Evolutionary conservation across 805 yeast species (phyloP).

Genomic region (Yueomyces sp.): DNA sequence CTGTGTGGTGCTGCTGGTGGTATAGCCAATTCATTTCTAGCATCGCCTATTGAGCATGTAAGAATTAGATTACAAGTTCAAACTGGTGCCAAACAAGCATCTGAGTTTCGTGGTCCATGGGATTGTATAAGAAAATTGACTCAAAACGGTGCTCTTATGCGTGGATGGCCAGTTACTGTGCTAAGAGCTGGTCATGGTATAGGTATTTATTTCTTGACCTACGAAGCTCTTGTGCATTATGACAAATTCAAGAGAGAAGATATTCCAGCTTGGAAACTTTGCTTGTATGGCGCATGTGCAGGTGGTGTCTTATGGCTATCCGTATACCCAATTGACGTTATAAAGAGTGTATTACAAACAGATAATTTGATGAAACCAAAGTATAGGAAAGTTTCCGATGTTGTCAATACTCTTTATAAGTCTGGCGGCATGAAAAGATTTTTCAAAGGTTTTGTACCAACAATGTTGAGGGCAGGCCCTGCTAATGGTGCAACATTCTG

Average conservation of each 20-base stretch:
- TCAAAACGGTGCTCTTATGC: conserved; percentile 46
- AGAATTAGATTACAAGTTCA: conserved; percentile 81
- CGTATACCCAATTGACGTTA: conserved; percentile 78
- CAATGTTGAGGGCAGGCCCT: conserved; percentile 92
- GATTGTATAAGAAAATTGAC: conserved; percentile 36
- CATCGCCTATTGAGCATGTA: conserved; percentile 89
- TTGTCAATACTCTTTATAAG: conserved; percentile 37
- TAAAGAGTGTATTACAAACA: conserved; percentile 75
- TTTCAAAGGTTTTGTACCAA: conserved; percentile 84
- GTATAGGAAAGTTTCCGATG: conserved; percentile 27
- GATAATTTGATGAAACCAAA: conserved; percentile 33
- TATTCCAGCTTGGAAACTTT: conserved; percentile 77
- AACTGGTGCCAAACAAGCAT: conserved; percentile 23
- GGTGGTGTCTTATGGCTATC: conserved; percentile 83
- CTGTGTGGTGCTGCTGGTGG: conserved; percentile 91
- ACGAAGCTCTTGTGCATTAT: conserved; percentile 69
- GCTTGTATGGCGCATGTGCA: conserved; percentile 79
- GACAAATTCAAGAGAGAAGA: conserved; percentile 40
- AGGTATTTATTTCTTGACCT: conserved; percentile 80
- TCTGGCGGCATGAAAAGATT: conserved; percentile 65
- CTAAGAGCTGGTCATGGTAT: conserved; percentile 77
- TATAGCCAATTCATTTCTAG: conserved; percentile 75
- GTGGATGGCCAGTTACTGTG: conserved; percentile 75
- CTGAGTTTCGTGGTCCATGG: conserved; percentile 40
- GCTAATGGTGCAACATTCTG: conserved; percentile 96